Evolutionary conservation across 768 basidiomycete genomes (phyloP).

Genomic region (Lentinula guzmanii): DNA sequence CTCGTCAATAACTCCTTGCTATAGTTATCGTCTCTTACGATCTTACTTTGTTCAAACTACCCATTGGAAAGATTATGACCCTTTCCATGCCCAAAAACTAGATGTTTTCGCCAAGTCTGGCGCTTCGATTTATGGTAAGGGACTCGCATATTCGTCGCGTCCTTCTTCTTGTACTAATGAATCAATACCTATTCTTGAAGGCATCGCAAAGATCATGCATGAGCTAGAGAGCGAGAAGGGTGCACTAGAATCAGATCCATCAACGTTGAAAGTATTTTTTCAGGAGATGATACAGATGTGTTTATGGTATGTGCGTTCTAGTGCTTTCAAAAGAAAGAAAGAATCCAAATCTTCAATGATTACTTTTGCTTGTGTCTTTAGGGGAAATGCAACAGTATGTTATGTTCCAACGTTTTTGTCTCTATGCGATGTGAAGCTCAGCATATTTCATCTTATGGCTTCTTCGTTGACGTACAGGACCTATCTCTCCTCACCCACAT

Average conservation of each 20-base stretch:
- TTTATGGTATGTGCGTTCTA: constrained; percentile 51
- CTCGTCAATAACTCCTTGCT: background rate
- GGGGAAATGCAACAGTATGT: constrained; percentile 91
- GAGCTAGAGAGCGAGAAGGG: constrained; percentile 51
- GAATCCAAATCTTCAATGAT: background rate
- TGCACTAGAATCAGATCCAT: constrained; percentile 36
- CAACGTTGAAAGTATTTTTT: constrained; percentile 61
- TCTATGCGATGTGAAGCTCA: background rate
- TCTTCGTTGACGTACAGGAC: constrained; percentile 46
- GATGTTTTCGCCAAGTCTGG: constrained; percentile 78
- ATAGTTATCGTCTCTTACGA: constrained; percentile 82
- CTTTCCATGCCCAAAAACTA: constrained; percentile 76
- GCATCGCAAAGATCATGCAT: constrained; percentile 68
- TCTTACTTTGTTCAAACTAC: constrained; percentile 61
- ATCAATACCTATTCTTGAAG: constrained; percentile 26
- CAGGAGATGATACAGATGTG: constrained; percentile 88
- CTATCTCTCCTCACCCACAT: constrained; percentile 86
- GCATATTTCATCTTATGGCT: background rate
- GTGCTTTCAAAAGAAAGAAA: background rate
- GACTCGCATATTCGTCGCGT: background rate
- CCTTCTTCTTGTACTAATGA: background rate
- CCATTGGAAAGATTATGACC: constrained; percentile 76
- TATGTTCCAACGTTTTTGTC: background rate
- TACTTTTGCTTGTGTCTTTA: constrained; percentile 19
- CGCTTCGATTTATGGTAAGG: constrained; percentile 73